Conservation (phyloP, 768 basidiomycete species). For the Cantharellus cinnabarinus region DNA sequence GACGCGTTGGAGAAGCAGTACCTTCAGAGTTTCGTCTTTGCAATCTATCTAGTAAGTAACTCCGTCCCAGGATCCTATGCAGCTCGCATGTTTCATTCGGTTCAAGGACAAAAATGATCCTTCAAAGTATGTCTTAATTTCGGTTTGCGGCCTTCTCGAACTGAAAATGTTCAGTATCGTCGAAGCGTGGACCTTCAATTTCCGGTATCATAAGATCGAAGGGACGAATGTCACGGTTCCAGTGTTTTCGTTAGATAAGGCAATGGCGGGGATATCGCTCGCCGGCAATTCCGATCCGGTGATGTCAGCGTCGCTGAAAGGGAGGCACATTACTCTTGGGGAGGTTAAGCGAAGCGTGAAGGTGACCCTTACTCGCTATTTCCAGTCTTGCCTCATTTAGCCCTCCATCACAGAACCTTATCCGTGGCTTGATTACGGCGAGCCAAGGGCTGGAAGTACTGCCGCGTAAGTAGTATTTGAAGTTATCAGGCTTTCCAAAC, state of each 20-base stretch:
- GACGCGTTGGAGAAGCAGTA: slow-evolving; percentile 73
- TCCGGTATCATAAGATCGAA: slow-evolving; percentile 55
- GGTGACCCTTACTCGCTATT: slow-evolving; percentile 18
- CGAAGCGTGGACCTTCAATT: slow-evolving; percentile 78
- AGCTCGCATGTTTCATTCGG: background rate
- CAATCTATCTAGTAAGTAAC: slow-evolving; percentile 48
- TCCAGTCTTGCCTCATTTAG: no score
- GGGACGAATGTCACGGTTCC: slow-evolving; percentile 42
- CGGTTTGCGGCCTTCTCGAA: background rate
- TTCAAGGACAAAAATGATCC: slow-evolving; percentile 65
- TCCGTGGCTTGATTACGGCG: slow-evolving; percentile 61
- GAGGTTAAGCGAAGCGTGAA: slow-evolving; percentile 73
- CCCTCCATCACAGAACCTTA: slow-evolving; percentile 30
- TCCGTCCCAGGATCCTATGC: slow-evolving; percentile 1
- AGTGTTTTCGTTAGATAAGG: slow-evolving; percentile 51
- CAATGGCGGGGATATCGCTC: slow-evolving; percentile 31
- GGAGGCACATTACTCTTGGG: slow-evolving; percentile 46
- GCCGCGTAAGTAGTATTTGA: slow-evolving; percentile 32
- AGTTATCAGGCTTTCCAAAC: background rate
- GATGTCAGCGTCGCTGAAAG: slow-evolving; percentile 34
- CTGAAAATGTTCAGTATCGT: slow-evolving; percentile 34
- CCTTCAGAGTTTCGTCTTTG: slow-evolving; percentile 69
- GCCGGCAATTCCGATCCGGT: slow-evolving; percentile 31
- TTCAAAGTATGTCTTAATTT: slow-evolving; percentile 36
- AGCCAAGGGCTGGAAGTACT: slow-evolving; percentile 61